Percentiles rank a stretch among this genome's conserved stretches.
Conservation (phyloP, 2,329 filamentous ascomycete species). For the Triangularia verruculosa region DNA sequence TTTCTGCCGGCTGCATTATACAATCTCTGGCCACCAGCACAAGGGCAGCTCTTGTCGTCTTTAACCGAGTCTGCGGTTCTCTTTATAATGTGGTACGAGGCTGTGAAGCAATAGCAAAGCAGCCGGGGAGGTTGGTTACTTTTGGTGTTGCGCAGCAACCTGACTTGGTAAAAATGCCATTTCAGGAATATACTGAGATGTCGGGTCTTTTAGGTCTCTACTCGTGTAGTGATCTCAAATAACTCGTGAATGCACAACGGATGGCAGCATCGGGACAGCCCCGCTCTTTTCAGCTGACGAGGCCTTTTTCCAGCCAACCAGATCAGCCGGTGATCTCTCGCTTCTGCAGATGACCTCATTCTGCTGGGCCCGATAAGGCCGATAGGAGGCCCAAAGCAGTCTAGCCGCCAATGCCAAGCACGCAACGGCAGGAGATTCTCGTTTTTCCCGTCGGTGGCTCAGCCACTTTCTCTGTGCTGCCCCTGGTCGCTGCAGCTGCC, state of each 20-base stretch:
- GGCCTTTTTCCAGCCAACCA: conserved; percentile 5
- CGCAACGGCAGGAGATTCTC: background rate
- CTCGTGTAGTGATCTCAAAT: background rate
- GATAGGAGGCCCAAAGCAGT: background rate
- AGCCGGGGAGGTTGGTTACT: too few relatives aligned
- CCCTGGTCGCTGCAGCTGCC: background rate
- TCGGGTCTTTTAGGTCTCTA: background rate
- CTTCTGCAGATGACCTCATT: conserved; percentile 15
- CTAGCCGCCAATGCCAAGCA: conserved; percentile 1
- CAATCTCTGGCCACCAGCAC: too few relatives aligned
- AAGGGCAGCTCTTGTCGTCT: too few relatives aligned
- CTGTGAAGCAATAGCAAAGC: too few relatives aligned
- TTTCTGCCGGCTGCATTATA: too few relatives aligned
- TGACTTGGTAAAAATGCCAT: too few relatives aligned
- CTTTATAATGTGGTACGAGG: too few relatives aligned
- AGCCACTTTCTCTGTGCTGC: background rate
- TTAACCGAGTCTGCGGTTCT: too few relatives aligned
- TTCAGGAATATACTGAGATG: background rate
- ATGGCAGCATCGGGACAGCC: background rate
- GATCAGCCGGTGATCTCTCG: background rate
- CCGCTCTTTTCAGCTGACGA: conserved; percentile 5
- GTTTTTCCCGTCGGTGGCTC: background rate
- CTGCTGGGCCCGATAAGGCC: background rate
- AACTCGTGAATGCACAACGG: too few relatives aligned
- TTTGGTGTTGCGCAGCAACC: too few relatives aligned